These are phyloP conservation scores for Aspergillus transmontanensis DNA, from an alignment of 2,329 filamentous ascomycete genomes.

Conservation along the genomic window DNA sequence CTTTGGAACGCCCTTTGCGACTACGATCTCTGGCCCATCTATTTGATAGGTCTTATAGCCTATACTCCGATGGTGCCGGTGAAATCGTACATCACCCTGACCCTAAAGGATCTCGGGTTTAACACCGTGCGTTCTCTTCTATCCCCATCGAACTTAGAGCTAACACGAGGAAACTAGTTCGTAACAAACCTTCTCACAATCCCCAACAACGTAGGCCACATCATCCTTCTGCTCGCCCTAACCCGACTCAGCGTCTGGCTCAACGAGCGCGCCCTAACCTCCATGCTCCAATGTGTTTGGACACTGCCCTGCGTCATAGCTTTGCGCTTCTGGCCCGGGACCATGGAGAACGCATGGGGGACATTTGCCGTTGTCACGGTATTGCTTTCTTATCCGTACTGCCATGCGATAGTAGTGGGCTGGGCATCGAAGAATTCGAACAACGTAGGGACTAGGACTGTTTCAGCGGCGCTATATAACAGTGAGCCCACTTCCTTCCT, in stretches of 20 bases:
- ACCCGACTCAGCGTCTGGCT: constrained; percentile 50
- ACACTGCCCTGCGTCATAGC: constrained; percentile 60
- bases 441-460: constrained; percentile 61
- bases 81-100: constrained; percentile 60
- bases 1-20: constrained; percentile 59
- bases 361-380: constrained; percentile 55
- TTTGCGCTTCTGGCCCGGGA: constrained; percentile 49
- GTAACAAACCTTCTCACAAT: constrained; percentile 65
- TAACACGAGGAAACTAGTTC: constrained; percentile 39
- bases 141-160: not conserved
- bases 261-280: constrained; percentile 49
- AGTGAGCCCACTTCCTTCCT: not conserved
- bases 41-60: constrained; percentile 55
- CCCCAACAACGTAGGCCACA: constrained; percentile 37
- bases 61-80: constrained; percentile 57
- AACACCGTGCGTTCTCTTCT: constrained; percentile 38
- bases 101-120: constrained; percentile 60
- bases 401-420: constrained; percentile 61
- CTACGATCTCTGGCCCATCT: constrained; percentile 63
- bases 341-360: constrained; percentile 50
- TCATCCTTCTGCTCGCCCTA: constrained; percentile 46
- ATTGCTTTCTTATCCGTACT: constrained; percentile 58
- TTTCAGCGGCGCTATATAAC: constrained; percentile 64
- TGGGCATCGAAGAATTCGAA: constrained; percentile 65
- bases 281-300: constrained; percentile 60